Evolutionary conservation across 1,284 basidiomycete genomes (phyloP), one percentile per base, ranked within the genome.

Genomic region (Heliocybe sulcata): DNA sequence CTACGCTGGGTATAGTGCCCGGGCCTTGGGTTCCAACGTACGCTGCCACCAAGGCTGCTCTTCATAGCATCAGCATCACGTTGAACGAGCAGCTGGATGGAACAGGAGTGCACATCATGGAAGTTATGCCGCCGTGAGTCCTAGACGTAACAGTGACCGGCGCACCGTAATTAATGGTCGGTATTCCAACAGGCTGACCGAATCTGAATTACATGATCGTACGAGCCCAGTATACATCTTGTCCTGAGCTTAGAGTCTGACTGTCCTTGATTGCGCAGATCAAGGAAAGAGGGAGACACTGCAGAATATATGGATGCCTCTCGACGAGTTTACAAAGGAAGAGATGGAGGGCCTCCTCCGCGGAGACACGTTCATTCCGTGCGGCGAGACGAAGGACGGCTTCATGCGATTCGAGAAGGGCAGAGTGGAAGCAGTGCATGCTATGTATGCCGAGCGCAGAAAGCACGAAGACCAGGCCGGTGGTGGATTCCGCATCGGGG

Each of bases 181-280:
- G 16, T 45, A 26, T 35, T 50, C 19, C 51, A 26, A 50, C 54
- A 82, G 80, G 3, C 69, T 84, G 1, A 79, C 82, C 10, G 81
- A 84, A 65, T 85, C 83, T 4, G 83, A 86, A 60, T 68, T 85
- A 25, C 83, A 87, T 62, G 82, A 85, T 57, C 70, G 81, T 81
- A 62, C 61, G 76, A 62, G 22, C 35, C 25, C 6, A 31, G 4
- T 35, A 16, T 50, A 10, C 45, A 33, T 33, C 54, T 20, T 29
- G 14, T 12, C 29, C 16, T 19, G 9, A 42, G 45, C 10, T 49
- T 56, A 35, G 52, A 29, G 25, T 23, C 33, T 19, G 52, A 23
- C 45, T 14, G 56, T 29, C 52, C 14, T 47, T 19, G 35, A 53
- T 55, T 10, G 20, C 27, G 55, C 38, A 83, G 81, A 73, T 26